Conservation (phyloP, 1,139 yeast species). For the Magnusiomyces clavatus region DNA sequence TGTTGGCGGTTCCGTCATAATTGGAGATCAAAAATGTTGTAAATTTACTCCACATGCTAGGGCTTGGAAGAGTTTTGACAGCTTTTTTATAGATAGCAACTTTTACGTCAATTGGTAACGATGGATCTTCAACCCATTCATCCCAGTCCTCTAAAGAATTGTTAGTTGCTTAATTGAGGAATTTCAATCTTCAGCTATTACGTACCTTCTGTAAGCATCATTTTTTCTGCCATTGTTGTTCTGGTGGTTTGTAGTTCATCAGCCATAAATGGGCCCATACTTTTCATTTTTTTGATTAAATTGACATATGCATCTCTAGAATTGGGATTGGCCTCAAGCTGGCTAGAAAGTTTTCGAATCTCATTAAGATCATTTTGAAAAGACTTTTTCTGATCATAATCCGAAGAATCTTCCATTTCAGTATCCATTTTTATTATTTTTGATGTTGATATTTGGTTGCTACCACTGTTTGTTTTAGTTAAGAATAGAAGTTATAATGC, state of each 20-base stretch:
- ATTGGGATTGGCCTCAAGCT: background rate
- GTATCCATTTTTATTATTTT: background rate
- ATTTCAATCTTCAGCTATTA: background rate
- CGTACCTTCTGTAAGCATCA: background rate
- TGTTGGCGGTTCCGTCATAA: background rate
- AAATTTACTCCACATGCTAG: conserved; percentile 21
- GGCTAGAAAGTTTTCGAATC: background rate
- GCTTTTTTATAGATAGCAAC: conserved; percentile 20
- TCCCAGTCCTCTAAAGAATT: conserved; percentile 22
- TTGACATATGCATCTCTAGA: background rate
- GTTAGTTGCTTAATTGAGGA: background rate
- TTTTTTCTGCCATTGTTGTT: conserved; percentile 1
- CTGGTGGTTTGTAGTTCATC: background rate
- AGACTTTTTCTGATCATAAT: background rate
- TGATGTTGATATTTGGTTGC: background rate
- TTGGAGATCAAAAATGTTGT: conserved; percentile 17
- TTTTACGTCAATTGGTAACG: conserved; percentile 6
- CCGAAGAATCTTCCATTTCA: background rate
- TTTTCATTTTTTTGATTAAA: conserved; percentile 2
- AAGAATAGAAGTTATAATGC: no score
- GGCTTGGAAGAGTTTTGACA: conserved; percentile 17
- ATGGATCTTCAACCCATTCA: conserved; percentile 20
- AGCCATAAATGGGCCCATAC: conserved; percentile 4
- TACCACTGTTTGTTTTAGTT: no score
- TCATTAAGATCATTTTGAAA: background rate